A percentile compares a stretch with the other conserved stretches of the same genome.
Evolutionary conservation across 2,329 filamentous ascomycete genomes (phyloP).

Genomic region (Hymenoscyphus salicellus): DNA sequence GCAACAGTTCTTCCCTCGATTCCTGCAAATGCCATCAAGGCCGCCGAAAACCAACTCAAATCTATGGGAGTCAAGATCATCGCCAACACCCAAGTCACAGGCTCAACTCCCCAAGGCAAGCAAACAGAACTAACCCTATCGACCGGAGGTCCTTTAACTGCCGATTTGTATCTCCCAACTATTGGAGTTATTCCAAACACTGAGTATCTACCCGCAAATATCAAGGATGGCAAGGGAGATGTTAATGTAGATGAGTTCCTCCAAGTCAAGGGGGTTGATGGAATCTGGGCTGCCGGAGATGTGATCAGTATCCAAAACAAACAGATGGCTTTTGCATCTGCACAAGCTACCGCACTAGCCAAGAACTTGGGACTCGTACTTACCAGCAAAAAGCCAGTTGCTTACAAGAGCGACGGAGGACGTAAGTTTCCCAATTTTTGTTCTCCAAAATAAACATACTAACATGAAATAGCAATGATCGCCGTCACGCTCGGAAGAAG

Average conservation of each 20-base stretch:
- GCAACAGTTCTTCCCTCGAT: constrained; percentile 21
- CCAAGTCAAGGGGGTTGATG: constrained; percentile 43
- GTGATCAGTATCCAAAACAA: constrained; percentile 24
- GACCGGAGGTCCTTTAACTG: constrained; percentile 46
- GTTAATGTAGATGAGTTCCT: constrained; percentile 51
- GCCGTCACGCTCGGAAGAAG: constrained; percentile 30
- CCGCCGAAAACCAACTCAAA: constrained; percentile 49
- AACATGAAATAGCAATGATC: constrained; percentile 20
- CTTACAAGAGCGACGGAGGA: constrained; percentile 25
- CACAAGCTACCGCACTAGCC: constrained; percentile 22
- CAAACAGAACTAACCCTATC: constrained; percentile 47
- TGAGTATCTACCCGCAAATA: constrained; percentile 46
- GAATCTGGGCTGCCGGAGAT: constrained; percentile 32
- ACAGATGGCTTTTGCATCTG: constrained; percentile 25
- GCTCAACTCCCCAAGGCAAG: constrained; percentile 41
- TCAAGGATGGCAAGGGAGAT: constrained; percentile 46
- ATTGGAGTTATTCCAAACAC: constrained; percentile 55
- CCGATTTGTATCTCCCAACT: constrained; percentile 57
- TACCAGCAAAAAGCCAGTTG: constrained; percentile 22
- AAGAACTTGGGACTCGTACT: constrained; percentile 32
- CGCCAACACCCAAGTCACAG: constrained; percentile 42
- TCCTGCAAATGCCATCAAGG: constrained; percentile 20
- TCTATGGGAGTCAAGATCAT: constrained; percentile 52
- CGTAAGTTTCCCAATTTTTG: constrained; percentile 17
- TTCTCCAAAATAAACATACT: not conserved